phyloP scores from a whole-genome alignment of 768 basidiomycete species.

The Lepiota venenata region DNA sequence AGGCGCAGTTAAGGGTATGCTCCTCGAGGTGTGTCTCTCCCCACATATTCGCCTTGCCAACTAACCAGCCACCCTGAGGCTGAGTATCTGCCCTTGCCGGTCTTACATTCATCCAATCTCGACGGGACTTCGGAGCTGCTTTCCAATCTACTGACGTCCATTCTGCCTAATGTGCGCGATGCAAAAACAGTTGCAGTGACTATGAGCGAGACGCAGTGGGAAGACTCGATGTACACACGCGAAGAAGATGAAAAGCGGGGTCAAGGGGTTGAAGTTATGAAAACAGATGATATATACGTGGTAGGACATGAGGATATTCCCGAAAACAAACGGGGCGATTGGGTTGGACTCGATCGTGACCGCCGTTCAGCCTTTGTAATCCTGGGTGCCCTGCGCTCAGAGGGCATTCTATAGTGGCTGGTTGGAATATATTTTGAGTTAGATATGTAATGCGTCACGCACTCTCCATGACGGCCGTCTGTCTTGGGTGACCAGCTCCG shows the following conservation, averaged over 20 bases:
- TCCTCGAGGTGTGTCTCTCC: slow-evolving; percentile 58
- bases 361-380: slow-evolving; percentile 77
- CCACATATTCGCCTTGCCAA: slow-evolving; percentile 7
- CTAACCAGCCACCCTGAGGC: slow-evolving; percentile 46
- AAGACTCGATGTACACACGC: slow-evolving; percentile 74
- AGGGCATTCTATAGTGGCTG: slow-evolving; percentile 52
- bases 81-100: slow-evolving; percentile 77
- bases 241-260: slow-evolving; percentile 49
- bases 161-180: slow-evolving; percentile 70
- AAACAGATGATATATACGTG: slow-evolving; percentile 54
- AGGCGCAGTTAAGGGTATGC: slow-evolving; percentile 78
- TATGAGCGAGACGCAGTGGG: slow-evolving; percentile 76
- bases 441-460: too few species aligned
- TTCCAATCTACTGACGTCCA: slow-evolving; percentile 69
- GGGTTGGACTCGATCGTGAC: slow-evolving; percentile 78
- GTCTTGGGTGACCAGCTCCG: too few species aligned
- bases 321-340: slow-evolving; percentile 55
- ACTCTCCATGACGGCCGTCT: background rate
- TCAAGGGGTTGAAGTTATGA: slow-evolving; percentile 9
- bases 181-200: slow-evolving; percentile 77
- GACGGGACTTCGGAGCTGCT: slow-evolving; percentile 73
- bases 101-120: slow-evolving; percentile 56
- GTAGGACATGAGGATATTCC: slow-evolving; percentile 55
- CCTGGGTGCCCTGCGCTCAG: slow-evolving; percentile 70
- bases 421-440: too few species aligned